These are phyloP conservation scores for Talaromyces sp. DNA, from an alignment of 2,329 filamentous ascomycete genomes.

Conservation along the genomic window DNA sequence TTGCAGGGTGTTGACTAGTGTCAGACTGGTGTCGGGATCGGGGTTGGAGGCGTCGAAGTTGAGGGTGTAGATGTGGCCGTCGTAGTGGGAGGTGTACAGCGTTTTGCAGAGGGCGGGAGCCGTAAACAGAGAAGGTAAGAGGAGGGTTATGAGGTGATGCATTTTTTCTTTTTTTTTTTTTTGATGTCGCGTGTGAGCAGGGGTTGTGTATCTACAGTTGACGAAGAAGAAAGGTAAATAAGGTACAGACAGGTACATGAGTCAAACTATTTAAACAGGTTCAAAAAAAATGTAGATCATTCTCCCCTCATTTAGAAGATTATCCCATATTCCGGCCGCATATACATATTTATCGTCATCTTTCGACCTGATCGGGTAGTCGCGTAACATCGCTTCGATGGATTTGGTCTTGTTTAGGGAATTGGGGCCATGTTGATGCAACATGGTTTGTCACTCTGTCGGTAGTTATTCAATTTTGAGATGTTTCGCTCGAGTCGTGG, in stretches of 20 bases:
- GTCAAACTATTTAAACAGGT: background rate
- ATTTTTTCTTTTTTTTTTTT: background rate
- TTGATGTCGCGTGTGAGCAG: background rate
- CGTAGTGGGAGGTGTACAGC: constrained; percentile 41
- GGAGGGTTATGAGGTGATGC: background rate
- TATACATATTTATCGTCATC: background rate
- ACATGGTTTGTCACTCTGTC: background rate
- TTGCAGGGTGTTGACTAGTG: constrained; percentile 25
- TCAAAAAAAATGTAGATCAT: background rate
- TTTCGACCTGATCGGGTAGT: background rate
- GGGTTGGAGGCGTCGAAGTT: constrained; percentile 20
- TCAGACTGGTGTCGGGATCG: constrained; percentile 19
- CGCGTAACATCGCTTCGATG: background rate
- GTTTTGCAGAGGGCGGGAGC: constrained; percentile 11
- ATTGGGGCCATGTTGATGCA: background rate
- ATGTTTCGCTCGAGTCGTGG: background rate
- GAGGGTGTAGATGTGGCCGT: constrained; percentile 35
- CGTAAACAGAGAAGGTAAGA: background rate
- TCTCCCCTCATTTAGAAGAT: background rate
- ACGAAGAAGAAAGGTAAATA: background rate
- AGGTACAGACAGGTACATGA: background rate
- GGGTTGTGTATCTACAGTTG: background rate
- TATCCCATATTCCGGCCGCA: background rate
- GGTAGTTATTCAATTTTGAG: background rate
- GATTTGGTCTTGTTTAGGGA: background rate